Conservation (phyloP, 164 flowering plant genomes). For the Macadamia integrifolia region DNA sequence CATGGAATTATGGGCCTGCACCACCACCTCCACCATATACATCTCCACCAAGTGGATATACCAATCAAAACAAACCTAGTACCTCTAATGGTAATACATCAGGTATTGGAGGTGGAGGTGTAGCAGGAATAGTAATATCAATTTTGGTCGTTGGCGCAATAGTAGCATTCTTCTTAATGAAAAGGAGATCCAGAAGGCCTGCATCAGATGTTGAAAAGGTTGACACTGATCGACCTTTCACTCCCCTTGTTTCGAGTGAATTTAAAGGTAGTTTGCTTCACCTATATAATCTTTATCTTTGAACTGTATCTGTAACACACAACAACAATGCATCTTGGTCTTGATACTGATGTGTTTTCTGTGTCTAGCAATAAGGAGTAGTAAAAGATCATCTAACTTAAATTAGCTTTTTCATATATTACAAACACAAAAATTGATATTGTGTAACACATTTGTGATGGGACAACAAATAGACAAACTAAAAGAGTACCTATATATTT, state of each 20-base stretch:
- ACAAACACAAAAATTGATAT: too few species aligned
- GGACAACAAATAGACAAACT: too few species aligned
- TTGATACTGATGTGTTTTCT: too few species aligned
- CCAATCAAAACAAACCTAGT: constrained; percentile 30
- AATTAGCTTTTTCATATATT: too few species aligned
- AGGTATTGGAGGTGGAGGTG: constrained; percentile 74
- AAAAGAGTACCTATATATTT: too few species aligned
- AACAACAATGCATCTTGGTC: too few species aligned
- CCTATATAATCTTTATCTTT: not conserved
- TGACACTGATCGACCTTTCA: constrained; percentile 53
- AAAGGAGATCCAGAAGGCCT: constrained; percentile 53
- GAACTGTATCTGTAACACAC: not conserved
- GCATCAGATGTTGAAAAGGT: constrained; percentile 61
- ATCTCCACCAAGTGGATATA: constrained; percentile 40
- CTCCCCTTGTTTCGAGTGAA: constrained; percentile 58
- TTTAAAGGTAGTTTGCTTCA: constrained; percentile 45
- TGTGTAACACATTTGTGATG: too few species aligned
- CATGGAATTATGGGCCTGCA: constrained; percentile 68
- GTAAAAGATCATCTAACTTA: too few species aligned
- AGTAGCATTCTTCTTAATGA: constrained; percentile 68
- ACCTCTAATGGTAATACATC: constrained; percentile 50
- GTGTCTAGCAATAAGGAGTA: too few species aligned
- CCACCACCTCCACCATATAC: constrained; percentile 96
- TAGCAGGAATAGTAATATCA: constrained; percentile 88
- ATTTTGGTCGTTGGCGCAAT: constrained; percentile 67